Percentiles rank a stretch among this genome's conserved stretches.
These are phyloP conservation scores for Sphaerulina vaccinii DNA, from an alignment of 2,329 filamentous ascomycete genomes.

Conservation along the genomic window DNA sequence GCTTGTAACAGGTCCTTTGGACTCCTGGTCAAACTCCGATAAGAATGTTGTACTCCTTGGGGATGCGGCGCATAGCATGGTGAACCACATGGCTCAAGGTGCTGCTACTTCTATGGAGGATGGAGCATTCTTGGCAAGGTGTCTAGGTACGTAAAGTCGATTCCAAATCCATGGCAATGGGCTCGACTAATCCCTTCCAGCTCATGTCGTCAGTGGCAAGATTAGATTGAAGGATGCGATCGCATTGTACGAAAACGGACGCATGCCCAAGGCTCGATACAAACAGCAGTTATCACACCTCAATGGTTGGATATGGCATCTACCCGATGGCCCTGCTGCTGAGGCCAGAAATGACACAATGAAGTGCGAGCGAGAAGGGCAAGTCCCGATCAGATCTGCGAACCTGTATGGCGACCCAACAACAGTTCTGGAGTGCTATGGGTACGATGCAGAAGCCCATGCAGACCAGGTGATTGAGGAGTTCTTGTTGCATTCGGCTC, in stretches of 20 bases:
- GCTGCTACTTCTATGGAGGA: slow-evolving; percentile 24
- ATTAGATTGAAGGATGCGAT: slow-evolving; percentile 40
- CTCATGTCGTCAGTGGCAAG: slow-evolving; percentile 37
- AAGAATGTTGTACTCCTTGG: slow-evolving; percentile 49
- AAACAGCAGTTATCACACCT: slow-evolving; percentile 46
- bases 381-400: slow-evolving; percentile 38
- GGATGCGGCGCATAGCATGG: slow-evolving; percentile 46
- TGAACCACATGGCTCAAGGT: slow-evolving; percentile 40
- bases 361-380: slow-evolving; percentile 38
- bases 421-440: slow-evolving; percentile 42
- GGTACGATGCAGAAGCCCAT: slow-evolving; percentile 43
- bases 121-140: slow-evolving; percentile 40
- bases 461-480: slow-evolving; percentile 37
- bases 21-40: slow-evolving; percentile 43
- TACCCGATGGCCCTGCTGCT: slow-evolving; percentile 39
- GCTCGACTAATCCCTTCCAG: not conserved
- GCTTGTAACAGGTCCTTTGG: slow-evolving; percentile 44
- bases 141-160: slow-evolving; percentile 28
- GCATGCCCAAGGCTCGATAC: slow-evolving; percentile 45
- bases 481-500: slow-evolving; percentile 29
- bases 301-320: slow-evolving; percentile 40
- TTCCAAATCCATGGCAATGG: not conserved
- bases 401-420: slow-evolving; percentile 45
- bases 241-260: slow-evolving; percentile 42
- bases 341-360: slow-evolving; percentile 41